Percentiles rank a stretch among this genome's conserved stretches.
These are phyloP conservation scores for Fagopyrum homotropicum DNA, from an alignment of 148 eudicot genomes.

Conservation along the genomic window DNA sequence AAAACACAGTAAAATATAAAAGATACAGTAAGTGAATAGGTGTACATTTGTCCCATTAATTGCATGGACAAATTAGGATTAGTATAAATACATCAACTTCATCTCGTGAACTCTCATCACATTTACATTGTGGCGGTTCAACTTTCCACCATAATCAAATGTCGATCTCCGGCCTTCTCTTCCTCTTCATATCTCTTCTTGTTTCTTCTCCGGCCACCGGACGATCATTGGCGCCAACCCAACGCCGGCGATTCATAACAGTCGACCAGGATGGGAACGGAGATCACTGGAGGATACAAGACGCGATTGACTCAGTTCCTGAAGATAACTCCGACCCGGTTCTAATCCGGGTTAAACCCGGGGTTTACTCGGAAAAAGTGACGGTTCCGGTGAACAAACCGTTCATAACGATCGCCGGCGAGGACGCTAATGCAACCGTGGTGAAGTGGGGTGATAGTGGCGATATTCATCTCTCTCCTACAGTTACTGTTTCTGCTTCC, in stretches of 20 bases:
- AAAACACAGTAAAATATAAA: no score
- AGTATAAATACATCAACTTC: background rate
- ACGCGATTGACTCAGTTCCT: slow-evolving; percentile 29
- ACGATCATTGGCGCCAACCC: background rate
- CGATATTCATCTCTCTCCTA: slow-evolving; percentile 31
- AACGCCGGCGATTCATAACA: slow-evolving; percentile 10
- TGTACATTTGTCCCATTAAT: background rate
- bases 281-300: slow-evolving; percentile 24
- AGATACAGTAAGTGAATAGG: no score
- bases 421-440: slow-evolving; percentile 19
- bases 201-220: background rate
- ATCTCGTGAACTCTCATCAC: background rate
- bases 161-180: background rate
- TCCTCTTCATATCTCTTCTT: background rate
- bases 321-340: slow-evolving; percentile 20
- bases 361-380: slow-evolving; percentile 27
- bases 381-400: slow-evolving; percentile 27
- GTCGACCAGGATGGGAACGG: slow-evolving; percentile 30
- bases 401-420: slow-evolving; percentile 26
- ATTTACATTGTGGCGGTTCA: background rate
- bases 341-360: slow-evolving; percentile 30
- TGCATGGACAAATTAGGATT: background rate
- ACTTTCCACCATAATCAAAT: slow-evolving; percentile 8
- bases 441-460: slow-evolving; percentile 31
- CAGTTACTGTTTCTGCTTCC: slow-evolving; percentile 37